phyloP scores from a whole-genome alignment of 2,329 filamentous ascomycete genomes.

The Exophiala calicioides region DNA sequence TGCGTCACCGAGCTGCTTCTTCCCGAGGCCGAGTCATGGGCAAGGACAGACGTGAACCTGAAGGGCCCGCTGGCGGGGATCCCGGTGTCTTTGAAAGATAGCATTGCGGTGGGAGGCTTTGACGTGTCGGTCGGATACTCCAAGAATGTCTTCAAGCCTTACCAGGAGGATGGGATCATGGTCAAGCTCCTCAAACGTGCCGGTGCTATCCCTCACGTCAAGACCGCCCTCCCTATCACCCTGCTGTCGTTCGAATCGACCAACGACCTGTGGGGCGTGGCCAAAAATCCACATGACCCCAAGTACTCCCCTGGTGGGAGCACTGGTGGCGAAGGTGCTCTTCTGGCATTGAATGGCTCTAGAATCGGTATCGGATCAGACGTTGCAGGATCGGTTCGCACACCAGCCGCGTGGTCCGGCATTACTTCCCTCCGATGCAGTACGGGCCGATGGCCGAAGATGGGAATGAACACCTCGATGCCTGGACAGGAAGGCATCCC shows the following conservation, averaged over 20 bases:
- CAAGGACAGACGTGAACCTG: constrained; percentile 63
- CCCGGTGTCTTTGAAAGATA: constrained; percentile 79
- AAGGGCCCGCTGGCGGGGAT: constrained; percentile 83
- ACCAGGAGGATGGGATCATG: constrained; percentile 67
- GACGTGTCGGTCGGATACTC: constrained; percentile 83
- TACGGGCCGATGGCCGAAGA: constrained; percentile 86
- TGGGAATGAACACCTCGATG: constrained; percentile 83
- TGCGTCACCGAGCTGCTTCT: constrained; percentile 87
- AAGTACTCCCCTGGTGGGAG: constrained; percentile 86
- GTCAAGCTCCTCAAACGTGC: constrained; percentile 80
- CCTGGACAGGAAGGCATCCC: constrained; percentile 87
- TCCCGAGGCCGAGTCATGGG: constrained; percentile 73
- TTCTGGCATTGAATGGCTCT: constrained; percentile 77
- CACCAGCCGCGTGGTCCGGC: constrained; percentile 84
- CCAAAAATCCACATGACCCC: constrained; percentile 78
- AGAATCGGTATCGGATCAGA: constrained; percentile 89
- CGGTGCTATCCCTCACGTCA: constrained; percentile 85
- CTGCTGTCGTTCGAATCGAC: constrained; percentile 82
- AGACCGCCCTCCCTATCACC: constrained; percentile 86
- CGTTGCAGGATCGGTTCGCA: constrained; percentile 84
- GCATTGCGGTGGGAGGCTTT: constrained; percentile 77
- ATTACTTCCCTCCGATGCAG: constrained; percentile 86
- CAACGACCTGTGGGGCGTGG: constrained; percentile 78
- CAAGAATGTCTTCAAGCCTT: constrained; percentile 67
- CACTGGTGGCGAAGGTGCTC: constrained; percentile 79